These are phyloP conservation scores for Aureobasidium sp. DNA, from an alignment of 2,329 filamentous ascomycete genomes.

Conservation along the genomic window DNA sequence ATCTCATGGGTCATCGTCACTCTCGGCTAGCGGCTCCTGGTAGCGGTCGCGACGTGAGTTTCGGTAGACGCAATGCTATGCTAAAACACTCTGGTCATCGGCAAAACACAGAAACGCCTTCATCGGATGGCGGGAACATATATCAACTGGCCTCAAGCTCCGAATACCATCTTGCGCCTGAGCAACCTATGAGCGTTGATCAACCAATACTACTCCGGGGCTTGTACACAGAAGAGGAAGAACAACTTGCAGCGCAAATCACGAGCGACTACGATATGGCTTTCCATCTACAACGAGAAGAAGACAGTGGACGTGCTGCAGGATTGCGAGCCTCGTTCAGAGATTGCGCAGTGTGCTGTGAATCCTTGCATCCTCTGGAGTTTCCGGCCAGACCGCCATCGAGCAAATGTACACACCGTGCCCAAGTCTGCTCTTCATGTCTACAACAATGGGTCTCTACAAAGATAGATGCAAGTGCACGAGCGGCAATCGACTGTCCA, in stretches of 20 bases:
- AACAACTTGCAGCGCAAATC: background rate
- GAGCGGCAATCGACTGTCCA: constrained; percentile 47
- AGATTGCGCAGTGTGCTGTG: constrained; percentile 32
- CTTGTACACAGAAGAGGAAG: background rate
- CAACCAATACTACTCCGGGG: no score
- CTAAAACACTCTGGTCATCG: background rate
- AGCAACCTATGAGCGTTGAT: no score
- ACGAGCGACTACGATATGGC: background rate
- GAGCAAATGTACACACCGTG: constrained; percentile 27
- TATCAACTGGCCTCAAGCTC: background rate
- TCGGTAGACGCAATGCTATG: background rate
- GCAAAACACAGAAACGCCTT: background rate
- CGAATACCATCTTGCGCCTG: no score
- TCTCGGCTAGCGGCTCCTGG: background rate
- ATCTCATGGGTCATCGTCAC: background rate
- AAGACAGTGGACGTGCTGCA: background rate
- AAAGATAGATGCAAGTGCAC: constrained; percentile 32
- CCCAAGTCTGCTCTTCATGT: constrained; percentile 32
- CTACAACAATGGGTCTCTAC: constrained; percentile 34
- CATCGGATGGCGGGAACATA: background rate
- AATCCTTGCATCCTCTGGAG: constrained; percentile 24
- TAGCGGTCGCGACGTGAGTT: no score
- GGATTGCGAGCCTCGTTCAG: constrained; percentile 5
- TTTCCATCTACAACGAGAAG: background rate
- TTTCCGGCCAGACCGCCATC: constrained; percentile 31